Conservation (phyloP, 768 basidiomycete genomes). For the Suillus brevipes region DNA sequence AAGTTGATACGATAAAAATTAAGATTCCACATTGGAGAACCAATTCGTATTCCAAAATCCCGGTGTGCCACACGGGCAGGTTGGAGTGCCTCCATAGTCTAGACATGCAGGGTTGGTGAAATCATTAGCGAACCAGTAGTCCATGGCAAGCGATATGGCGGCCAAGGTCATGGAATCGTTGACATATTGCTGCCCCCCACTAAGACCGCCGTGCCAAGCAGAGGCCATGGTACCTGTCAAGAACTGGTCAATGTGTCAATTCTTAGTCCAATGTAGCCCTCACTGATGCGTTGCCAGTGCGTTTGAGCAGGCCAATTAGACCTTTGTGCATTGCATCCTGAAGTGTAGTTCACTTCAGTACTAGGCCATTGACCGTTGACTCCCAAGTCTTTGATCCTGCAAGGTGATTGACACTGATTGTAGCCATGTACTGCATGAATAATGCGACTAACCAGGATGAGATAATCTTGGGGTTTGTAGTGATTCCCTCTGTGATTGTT, state of each 20-base stretch:
- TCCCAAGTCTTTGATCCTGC: slow-evolving; percentile 49
- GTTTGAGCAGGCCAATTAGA: slow-evolving; percentile 71
- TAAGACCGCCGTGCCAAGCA: slow-evolving; percentile 55
- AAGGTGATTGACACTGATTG: not conserved
- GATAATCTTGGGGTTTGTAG: slow-evolving; percentile 28
- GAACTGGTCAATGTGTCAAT: not conserved
- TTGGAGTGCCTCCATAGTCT: slow-evolving; percentile 49
- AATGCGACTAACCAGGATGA: slow-evolving; percentile 19
- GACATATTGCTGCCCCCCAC: slow-evolving; percentile 41
- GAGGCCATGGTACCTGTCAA: slow-evolving; percentile 52
- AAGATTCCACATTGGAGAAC: slow-evolving; percentile 52
- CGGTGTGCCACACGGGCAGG: slow-evolving; percentile 57
- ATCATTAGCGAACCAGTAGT: slow-evolving; percentile 65
- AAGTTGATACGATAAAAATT: not conserved
- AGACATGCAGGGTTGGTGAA: slow-evolving; percentile 56
- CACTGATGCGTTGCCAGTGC: slow-evolving; percentile 59
- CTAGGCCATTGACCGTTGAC: slow-evolving; percentile 56
- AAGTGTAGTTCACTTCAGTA: slow-evolving; percentile 55
- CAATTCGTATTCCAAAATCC: slow-evolving; percentile 64
- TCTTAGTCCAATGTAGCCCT: slow-evolving; percentile 13
- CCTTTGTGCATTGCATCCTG: slow-evolving; percentile 59
- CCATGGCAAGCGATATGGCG: slow-evolving; percentile 52
- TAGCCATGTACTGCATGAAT: not conserved
- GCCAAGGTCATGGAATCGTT: slow-evolving; percentile 40
- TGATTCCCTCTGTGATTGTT: slow-evolving; percentile 43